Conservation (phyloP, 306 rosid species). For the Vachellia collinsii region DNA sequence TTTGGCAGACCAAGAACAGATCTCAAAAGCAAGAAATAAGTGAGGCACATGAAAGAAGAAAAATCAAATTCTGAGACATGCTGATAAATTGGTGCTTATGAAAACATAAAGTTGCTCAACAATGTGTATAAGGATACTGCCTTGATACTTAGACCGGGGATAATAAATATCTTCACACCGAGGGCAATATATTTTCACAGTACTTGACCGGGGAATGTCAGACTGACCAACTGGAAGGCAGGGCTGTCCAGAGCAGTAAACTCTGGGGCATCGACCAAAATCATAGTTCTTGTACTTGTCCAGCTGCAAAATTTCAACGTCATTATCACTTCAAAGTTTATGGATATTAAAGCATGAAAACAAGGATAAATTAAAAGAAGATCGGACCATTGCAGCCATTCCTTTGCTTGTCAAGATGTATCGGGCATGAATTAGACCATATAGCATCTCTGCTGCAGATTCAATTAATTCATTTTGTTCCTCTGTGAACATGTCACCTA, state of each 20-base stretch:
- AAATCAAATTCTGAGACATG: slow-evolving; percentile 14
- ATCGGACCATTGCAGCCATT: slow-evolving; percentile 89
- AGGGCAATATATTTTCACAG: slow-evolving; percentile 96
- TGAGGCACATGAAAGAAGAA: not conserved
- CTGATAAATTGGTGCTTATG: not conserved
- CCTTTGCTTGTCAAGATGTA: slow-evolving; percentile 95
- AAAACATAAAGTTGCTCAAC: not conserved
- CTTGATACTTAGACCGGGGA: slow-evolving; percentile 99
- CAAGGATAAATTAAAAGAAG: not conserved
- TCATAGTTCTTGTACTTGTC: slow-evolving; percentile 97
- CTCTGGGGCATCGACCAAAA: slow-evolving; percentile 99
- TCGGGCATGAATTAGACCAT: slow-evolving; percentile 94
- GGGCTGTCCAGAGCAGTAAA: slow-evolving; percentile 98
- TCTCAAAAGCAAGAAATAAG: slow-evolving; percentile 26
- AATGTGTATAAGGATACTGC: slow-evolving; percentile 87
- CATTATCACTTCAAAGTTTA: slow-evolving; percentile 26
- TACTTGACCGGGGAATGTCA: slow-evolving; percentile 94
- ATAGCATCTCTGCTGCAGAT: slow-evolving; percentile 98
- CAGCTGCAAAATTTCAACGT: slow-evolving; percentile 55
- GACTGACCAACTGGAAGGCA: slow-evolving; percentile 99
- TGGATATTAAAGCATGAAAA: slow-evolving; percentile 1
- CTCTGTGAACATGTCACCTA: slow-evolving; percentile 98
- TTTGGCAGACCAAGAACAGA: not conserved
- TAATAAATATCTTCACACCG: slow-evolving; percentile 97
- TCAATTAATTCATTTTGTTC: slow-evolving; percentile 96